These are phyloP conservation scores for Spathaspora jeffriesii DNA, from an alignment of 1,139 yeast genomes.

Conservation along the genomic window DNA sequence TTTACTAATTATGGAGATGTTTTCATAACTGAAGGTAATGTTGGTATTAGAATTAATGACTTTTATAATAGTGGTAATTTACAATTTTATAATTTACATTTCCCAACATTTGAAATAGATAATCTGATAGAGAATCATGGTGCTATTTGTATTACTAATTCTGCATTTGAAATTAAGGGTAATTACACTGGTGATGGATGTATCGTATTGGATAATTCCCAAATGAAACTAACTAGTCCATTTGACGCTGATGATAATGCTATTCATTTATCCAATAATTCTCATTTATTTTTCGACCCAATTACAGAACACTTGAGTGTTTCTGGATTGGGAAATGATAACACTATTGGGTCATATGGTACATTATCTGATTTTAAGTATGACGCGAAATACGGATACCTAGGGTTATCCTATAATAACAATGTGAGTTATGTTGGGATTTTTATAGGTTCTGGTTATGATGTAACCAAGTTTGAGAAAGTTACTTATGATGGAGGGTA, in stretches of 20 bases:
- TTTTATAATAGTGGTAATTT: not conserved
- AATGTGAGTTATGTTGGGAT: not conserved
- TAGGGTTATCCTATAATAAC: not conserved
- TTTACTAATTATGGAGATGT: not conserved
- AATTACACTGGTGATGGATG: not conserved
- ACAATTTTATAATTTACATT: not conserved
- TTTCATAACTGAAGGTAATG: not conserved
- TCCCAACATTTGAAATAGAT: not conserved
- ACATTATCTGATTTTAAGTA: not conserved
- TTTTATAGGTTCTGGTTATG: constrained; percentile 1
- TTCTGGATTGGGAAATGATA: constrained; percentile 1
- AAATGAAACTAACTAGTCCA: not conserved
- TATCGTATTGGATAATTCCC: not conserved
- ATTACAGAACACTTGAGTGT: not conserved
- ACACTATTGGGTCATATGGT: not conserved
- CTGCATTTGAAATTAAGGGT: not conserved
- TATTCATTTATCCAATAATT: constrained; percentile 1
- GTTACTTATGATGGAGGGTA: not conserved
- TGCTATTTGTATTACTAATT: not conserved
- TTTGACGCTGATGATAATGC: not conserved
- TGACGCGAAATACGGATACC: not conserved
- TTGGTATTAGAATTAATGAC: not conserved
- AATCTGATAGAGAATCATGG: not conserved
- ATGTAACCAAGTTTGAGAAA: not conserved
- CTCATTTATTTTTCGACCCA: not conserved